Evolutionary conservation across 1,284 basidiomycete species (phyloP), one percentile per base, ranked within the genome.

Genomic region (Mycena citricolor): DNA sequence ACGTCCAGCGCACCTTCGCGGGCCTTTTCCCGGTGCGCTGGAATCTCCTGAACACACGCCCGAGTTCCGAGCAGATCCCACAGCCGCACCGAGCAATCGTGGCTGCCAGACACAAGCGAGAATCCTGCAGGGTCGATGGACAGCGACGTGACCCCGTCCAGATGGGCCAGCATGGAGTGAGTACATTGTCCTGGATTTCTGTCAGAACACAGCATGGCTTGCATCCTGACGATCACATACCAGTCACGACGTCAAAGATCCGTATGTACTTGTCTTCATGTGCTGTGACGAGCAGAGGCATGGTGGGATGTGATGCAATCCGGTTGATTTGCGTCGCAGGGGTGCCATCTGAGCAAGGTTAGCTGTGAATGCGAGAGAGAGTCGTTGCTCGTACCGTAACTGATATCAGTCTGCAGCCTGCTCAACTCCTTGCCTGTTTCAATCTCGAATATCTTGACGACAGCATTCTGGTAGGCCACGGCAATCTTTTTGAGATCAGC

Each of bases 231-330:
- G 20, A 29, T 30, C 25, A 62, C 81, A 54, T 54, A 89, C 94
- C 87, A 50, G 86, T 88, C 25, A 72, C 70, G 37, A 90, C 76
- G 64, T 97, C 92, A 64, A 90, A 97, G 46, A 97, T 81, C 23
- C 90, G 79, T 55, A 98, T 91, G 59, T 85, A 86, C 55, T 92
- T 93, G 70, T 98, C 94, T 67, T 98, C 94, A 62, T 97, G 90
- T 0, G 84, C 95, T 12, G 90, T 89, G 25, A 95, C 81, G 35
- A 98, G 78, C 20, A 94, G 68, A 1, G 90, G 81, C 73, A 94
- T 83, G 1, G 90, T 94, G 10, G 94, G 93, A 69, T 97, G 93
- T 32, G 92, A 93, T 28, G 86, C 80, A 39, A 97, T 83, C 49
- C 83, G 80, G 67, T 97, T 98, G 54, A 94, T 85, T 67, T 95